These are phyloP conservation scores for Ogataea paraovalis DNA, from an alignment of 805 yeast species.

Conservation along the genomic window DNA sequence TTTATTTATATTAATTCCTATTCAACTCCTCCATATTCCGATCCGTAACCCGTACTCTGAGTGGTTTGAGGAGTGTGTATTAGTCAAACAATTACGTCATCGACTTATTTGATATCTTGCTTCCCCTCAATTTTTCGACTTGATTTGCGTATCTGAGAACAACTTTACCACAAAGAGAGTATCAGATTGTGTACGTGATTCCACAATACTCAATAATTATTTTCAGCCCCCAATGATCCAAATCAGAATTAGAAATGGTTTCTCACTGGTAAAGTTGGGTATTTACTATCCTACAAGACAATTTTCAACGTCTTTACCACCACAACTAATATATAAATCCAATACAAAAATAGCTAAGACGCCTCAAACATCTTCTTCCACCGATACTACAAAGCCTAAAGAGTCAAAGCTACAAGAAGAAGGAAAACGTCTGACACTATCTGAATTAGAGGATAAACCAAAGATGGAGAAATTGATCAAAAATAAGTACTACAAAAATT, in stretches of 20 bases:
- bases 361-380: neutral
- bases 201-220: no score
- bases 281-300: neutral
- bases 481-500: slow-evolving; percentile 29
- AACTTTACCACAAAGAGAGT: no score
- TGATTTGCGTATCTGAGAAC: no score
- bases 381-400: slow-evolving; percentile 4
- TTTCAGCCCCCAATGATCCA: neutral
- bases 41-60: no score
- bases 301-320: slow-evolving; percentile 2
- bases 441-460: slow-evolving; percentile 1
- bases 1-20: neutral
- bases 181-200: no score
- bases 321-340: slow-evolving; percentile 22
- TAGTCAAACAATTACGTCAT: neutral
- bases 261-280: neutral
- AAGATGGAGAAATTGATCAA: slow-evolving; percentile 22
- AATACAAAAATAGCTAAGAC: slow-evolving; percentile 18
- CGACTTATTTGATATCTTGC: neutral
- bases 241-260: neutral
- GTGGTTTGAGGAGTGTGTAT: neutral
- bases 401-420: slow-evolving; percentile 18
- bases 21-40: no score
- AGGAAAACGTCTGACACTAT: neutral
- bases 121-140: neutral